Conservation (phyloP, 208 protist genomes). For the Sergeia podlipaevii region DNA sequence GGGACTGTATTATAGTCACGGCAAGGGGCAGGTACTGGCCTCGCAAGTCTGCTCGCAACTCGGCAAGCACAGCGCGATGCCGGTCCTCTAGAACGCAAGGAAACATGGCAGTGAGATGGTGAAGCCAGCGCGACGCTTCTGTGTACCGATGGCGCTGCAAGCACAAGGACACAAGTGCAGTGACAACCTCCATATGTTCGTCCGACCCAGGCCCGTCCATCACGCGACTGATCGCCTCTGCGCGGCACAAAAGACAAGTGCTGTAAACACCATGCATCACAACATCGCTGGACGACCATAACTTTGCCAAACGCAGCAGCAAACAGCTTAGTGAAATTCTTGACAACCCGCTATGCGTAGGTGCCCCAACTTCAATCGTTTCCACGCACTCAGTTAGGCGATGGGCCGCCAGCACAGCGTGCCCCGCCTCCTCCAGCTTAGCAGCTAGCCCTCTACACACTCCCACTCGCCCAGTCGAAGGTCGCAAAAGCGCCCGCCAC, state of each 20-base stretch:
- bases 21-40: slow-evolving; percentile 24
- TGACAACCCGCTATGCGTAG: too few relatives aligned
- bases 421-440: slow-evolving; percentile 29
- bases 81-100: too few relatives aligned
- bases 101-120: slow-evolving; percentile 23
- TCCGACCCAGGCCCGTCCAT: slow-evolving; percentile 30
- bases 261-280: slow-evolving; percentile 39
- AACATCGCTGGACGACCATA: slow-evolving; percentile 52
- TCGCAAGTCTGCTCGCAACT: slow-evolving; percentile 25
- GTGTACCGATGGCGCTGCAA: slow-evolving; percentile 48
- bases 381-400: slow-evolving; percentile 46
- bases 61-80: slow-evolving; percentile 30
- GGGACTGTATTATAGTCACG: slow-evolving; percentile 33
- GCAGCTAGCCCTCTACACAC: slow-evolving; percentile 44
- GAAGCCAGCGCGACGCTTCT: slow-evolving; percentile 31
- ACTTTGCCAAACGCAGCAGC: slow-evolving; percentile 50
- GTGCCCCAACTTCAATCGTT: slow-evolving; percentile 31
- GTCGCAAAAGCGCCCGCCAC: slow-evolving; percentile 16
- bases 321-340: too few relatives aligned
- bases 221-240: slow-evolving; percentile 37
- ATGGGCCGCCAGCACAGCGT: slow-evolving; percentile 25
- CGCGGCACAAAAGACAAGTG: slow-evolving; percentile 44
- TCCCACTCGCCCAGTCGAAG: slow-evolving; percentile 21
- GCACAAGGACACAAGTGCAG: slow-evolving; percentile 44
- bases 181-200: slow-evolving; percentile 37